phyloP scores from a whole-genome alignment of 2,329 filamentous ascomycete species.

The Diaporthe batatas region DNA sequence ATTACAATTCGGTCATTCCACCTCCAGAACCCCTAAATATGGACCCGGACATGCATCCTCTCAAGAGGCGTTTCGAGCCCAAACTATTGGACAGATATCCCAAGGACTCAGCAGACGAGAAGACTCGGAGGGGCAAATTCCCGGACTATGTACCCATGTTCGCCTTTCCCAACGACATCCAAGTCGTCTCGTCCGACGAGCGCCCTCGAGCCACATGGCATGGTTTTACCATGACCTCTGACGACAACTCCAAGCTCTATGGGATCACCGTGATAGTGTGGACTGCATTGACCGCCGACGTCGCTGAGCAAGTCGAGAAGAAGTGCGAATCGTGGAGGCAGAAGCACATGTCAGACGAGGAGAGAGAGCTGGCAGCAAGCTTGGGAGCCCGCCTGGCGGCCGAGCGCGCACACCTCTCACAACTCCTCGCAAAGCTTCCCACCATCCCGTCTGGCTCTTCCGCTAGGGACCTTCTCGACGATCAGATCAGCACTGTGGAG shows the following conservation, averaged over 20 bases:
- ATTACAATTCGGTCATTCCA: constrained; percentile 98
- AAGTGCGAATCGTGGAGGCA: constrained; percentile 89
- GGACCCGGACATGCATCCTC: constrained; percentile 93
- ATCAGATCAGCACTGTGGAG: constrained; percentile 94
- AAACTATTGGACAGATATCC: constrained; percentile 97
- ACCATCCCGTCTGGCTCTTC: constrained; percentile 83
- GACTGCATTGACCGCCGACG: constrained; percentile 85
- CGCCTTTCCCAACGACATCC: constrained; percentile 97
- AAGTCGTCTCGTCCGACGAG: constrained; percentile 95
- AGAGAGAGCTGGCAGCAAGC: constrained; percentile 91
- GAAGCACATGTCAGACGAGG: constrained; percentile 88
- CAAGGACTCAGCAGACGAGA: constrained; percentile 83
- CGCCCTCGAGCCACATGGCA: constrained; percentile 98
- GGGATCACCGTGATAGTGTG: constrained; percentile 93
- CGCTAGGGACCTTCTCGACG: constrained; percentile 87
- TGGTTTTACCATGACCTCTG: constrained; percentile 97
- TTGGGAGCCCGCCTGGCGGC: constrained; percentile 87
- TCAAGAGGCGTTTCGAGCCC: constrained; percentile 94
- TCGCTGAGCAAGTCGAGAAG: constrained; percentile 86
- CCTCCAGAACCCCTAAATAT: constrained; percentile 90
- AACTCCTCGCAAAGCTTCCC: constrained; percentile 86
- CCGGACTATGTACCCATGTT: constrained; percentile 99
- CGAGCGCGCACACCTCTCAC: constrained; percentile 90
- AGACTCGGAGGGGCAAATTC: constrained; percentile 84
- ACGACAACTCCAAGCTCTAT: constrained; percentile 91